phyloP scores from a whole-genome alignment of 257 asterid genomes.

The Cruciata laevipes region DNA sequence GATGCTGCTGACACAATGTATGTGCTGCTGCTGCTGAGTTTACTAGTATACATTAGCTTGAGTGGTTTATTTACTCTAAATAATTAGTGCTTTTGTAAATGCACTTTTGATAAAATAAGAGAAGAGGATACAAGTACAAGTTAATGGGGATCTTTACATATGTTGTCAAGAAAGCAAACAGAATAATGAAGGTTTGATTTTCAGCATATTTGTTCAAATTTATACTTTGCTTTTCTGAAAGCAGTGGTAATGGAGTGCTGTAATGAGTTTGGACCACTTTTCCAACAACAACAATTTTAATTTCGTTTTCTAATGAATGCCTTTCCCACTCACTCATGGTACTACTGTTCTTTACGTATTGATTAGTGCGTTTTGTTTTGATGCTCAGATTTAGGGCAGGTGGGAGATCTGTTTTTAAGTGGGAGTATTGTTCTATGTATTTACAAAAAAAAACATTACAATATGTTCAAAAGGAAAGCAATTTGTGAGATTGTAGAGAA shows the following conservation, averaged over 20 bases:
- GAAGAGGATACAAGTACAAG: not conserved
- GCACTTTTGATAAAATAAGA: too few species aligned
- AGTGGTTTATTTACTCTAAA: too few species aligned
- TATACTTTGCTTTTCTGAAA: not conserved
- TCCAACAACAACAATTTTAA: not conserved
- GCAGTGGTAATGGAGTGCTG: not conserved
- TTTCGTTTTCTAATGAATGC: not conserved
- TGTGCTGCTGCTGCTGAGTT: too few species aligned
- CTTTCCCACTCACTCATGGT: not conserved
- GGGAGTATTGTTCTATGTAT: not conserved
- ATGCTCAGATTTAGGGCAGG: not conserved
- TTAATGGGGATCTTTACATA: not conserved
- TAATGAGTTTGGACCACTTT: not conserved
- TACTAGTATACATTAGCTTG: too few species aligned
- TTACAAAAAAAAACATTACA: too few species aligned
- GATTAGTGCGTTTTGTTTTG: not conserved
- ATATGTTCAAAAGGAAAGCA: too few species aligned
- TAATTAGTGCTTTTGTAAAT: too few species aligned
- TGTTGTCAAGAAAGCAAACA: constrained; percentile 1
- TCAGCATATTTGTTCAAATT: not conserved
- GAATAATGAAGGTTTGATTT: not conserved
- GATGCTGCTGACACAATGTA: too few species aligned
- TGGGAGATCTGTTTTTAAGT: not conserved
- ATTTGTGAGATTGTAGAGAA: too few species aligned
- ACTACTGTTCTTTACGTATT: not conserved